Evolutionary conservation across 371 early-diverging fungal genomes (phyloP).

Genomic region (Rhizomucor pusillus): DNA sequence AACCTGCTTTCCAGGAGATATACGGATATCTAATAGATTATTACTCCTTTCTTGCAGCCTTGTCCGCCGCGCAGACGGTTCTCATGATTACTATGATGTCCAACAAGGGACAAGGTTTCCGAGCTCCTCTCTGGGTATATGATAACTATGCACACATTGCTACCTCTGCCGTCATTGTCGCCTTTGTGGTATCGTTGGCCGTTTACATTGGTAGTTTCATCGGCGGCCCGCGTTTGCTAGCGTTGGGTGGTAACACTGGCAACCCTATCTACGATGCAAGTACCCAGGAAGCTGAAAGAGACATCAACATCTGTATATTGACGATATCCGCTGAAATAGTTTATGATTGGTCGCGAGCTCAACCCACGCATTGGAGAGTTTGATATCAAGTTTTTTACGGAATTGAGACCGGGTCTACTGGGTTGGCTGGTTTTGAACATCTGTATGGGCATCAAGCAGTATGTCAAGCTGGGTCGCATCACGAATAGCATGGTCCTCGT

Average conservation of each 20-base stretch:
- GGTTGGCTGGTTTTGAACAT: conserved; percentile 79
- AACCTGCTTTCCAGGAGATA: background rate
- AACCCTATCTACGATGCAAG: conserved; percentile 83
- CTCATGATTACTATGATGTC: conserved; percentile 55
- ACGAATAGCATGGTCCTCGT: conserved; percentile 82
- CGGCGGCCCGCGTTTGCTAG: conserved; percentile 57
- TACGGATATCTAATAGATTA: background rate
- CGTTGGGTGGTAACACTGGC: conserved; percentile 90
- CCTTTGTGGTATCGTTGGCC: conserved; percentile 58
- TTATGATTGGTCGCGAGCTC: conserved; percentile 80
- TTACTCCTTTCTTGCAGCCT: conserved; percentile 9
- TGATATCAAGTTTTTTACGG: conserved; percentile 91
- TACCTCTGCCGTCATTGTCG: conserved; percentile 62
- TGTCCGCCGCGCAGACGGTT: conserved; percentile 52
- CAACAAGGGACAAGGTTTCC: conserved; percentile 25
- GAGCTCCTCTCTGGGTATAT: conserved; percentile 66
- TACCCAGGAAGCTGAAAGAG: too few relatives aligned
- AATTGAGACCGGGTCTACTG: conserved; percentile 87
- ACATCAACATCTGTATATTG: too few relatives aligned
- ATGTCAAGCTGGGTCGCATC: conserved; percentile 58
- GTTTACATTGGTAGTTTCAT: conserved; percentile 81
- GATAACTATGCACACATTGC: conserved; percentile 72
- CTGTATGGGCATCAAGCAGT: conserved; percentile 78
- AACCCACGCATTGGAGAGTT: conserved; percentile 85
- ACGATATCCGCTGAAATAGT: too few relatives aligned